Percentiles rank a stretch among this genome's conserved stretches.
phyloP scores from a whole-genome alignment of 2,329 filamentous ascomycete species.

The Cadophora gregata region DNA sequence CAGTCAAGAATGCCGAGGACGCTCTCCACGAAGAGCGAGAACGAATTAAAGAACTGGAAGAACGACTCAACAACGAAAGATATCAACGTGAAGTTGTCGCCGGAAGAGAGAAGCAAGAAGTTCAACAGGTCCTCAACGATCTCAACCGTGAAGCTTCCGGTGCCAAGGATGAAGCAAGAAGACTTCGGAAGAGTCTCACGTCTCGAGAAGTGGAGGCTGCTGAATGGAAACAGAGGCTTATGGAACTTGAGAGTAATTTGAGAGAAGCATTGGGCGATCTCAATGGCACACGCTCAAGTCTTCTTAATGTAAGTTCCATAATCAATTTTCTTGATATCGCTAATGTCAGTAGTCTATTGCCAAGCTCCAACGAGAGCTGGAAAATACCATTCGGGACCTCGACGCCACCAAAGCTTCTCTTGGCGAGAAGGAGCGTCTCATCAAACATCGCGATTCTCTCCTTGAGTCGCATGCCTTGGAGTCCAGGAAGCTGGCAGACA shows the following conservation, averaged over 20 bases:
- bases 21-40: constrained; percentile 86
- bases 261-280: constrained; percentile 87
- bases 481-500: constrained; percentile 80
- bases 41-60: constrained; percentile 71
- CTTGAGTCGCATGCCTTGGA: constrained; percentile 90
- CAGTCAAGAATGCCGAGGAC: constrained; percentile 79
- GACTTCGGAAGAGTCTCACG: constrained; percentile 81
- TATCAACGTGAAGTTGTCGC: constrained; percentile 87
- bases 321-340: constrained; percentile 4
- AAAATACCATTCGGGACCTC: constrained; percentile 82
- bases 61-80: constrained; percentile 78
- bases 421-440: constrained; percentile 87
- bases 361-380: constrained; percentile 86
- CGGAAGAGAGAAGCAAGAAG: constrained; percentile 89
- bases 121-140: constrained; percentile 91
- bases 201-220: constrained; percentile 86
- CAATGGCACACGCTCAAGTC: constrained; percentile 81
- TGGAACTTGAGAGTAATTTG: constrained; percentile 88
- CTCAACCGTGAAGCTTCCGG: constrained; percentile 83
- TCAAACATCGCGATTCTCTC: constrained; percentile 86
- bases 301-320: constrained; percentile 70
- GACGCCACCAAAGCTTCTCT: constrained; percentile 78
- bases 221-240: constrained; percentile 88
- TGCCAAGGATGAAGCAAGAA: constrained; percentile 85
- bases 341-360: constrained; percentile 68